Base-by-base conservation (phyloP, 2,329 filamentous ascomycete species). In the Pleurostoma richardsiae region DNA sequence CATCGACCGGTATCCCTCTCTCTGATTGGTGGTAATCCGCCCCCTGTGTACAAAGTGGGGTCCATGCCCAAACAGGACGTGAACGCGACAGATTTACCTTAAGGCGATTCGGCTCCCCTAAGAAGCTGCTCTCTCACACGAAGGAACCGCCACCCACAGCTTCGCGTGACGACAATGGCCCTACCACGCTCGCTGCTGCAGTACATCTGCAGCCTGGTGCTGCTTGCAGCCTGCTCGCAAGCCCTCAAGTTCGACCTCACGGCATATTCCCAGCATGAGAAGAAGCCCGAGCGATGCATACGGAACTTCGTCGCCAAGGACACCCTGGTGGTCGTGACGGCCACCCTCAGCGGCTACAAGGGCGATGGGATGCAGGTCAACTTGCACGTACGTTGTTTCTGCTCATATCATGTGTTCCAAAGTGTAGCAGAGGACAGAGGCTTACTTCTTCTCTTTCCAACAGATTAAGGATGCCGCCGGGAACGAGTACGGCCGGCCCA, bases 401-500 rank as follows among this genome's bases (percentile, higher is more conserved):
- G 19, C 19, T 19, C 19, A 19, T 19, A 19, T 19, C 19, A 19
- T 19, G 19, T 19, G 19, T 19, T 19, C 19, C 19, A 19, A 19
- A 19, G 19, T 19, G 19, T 19, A 19, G 19, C 19, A 19, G 19
- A 19, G 19, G 19, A 19, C 19, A 19, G 19, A 19, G 19, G 19
- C 19, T 19, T 2, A 19, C 19, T 19, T 19, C 19, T 19, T 19
- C 30, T 43, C 19, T 19, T 41, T 6, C 42, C 19, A 36, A 41
- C 65, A 97, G 92, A 96, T 99, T 70, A 87, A 86, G 68, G 94
- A 99, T 71, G 85, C 90, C 11, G 82, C 96, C 58, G 92, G 91
- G 63, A 99, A 99, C 72, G 90, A 97, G 69, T 96, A 97, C 70
- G 90, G 88, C 63, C 82, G 83, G 51, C 90, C 94, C 45, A 92